Evolutionary conservation across 192 early-diverging fungal species (phyloP), one percentile per base, ranked within the genome.

Genomic region (Coemansia aciculifera): DNA sequence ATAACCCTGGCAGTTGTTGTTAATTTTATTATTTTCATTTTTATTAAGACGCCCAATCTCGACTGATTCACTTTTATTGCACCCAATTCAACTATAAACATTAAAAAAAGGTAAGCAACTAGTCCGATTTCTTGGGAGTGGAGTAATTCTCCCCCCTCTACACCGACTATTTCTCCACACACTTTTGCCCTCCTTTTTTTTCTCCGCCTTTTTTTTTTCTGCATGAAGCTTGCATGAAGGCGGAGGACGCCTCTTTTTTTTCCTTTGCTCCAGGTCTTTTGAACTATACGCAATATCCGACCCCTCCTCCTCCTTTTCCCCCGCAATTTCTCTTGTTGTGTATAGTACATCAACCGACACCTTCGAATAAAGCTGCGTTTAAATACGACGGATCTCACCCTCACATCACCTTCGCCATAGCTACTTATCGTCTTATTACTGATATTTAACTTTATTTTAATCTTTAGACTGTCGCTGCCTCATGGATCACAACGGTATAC

Each of bases 161-260:
- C 39, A 40, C 39, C 3, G 10, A 11, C 3, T 52, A 10, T 52
- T 52, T 52, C 51, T 29, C 51, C 51, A 29, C 24, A 10, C 23
- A 9, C 40, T 11, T 29, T 52, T 13, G 6, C 32, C 29, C 13
- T 6, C 19, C 49, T 13, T 34, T 29, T 29, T 31, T 29, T 31
- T 11, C 27, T 34, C 29, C 31, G 5, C 51, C 17, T 10, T 52
- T 12, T 29, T 29, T 11, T 52, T 24, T 51, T 51, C 9, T 54
- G 54, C 54, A 57, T 57, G 54, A 57, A 32, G 29, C 54, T 57
- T 57, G 52, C 52, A 54, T 54, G 52, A 54, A 54, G 7, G 23
- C 19, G 49, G 23, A 19, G 49, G 49, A 23, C 7, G 48, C 48
- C 10, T 24, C 19, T 12, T 24, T 52, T 52, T 27, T 27, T 13